Base-by-base conservation (phyloP, 257 asterid genomes). In the Solanum corneliomulleri region DNA sequence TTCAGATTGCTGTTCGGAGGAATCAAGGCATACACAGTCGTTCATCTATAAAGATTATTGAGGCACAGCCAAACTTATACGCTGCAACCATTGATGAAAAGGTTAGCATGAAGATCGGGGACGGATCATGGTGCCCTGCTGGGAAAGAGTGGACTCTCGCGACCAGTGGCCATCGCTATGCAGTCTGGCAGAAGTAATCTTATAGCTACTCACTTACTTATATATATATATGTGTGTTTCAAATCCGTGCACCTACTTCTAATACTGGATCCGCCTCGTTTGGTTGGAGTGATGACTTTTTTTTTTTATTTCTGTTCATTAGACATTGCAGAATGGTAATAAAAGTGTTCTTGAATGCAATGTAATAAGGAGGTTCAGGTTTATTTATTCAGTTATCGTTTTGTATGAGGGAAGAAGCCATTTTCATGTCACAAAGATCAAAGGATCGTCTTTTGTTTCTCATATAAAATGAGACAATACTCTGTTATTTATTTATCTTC, bases 121-220 rank as follows among this genome's bases (percentile, higher is more conserved):
- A 95, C 23, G 99, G 95, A 11, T 92, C 97, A 5, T 97, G 99
- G 99, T 89, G 95, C 86, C 99, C 99, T 16, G 68, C 95, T 5
- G 99, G 95, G 66, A 92, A 88, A 83, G 99, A 95, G 88, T 97
- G 99, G 99, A 88, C 90, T 21, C 92, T 97, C 31, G 97, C 94
- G 11, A 90, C 96, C 56, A 94, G 96, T 18, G 99, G 99, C 64
- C 91, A 92, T 76, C 88, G 95, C 83, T 97, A 97, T 76, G 99
- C 98, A 12, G 93, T 97, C 78, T 97, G 99, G 99, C 91, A 93
- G 88, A 94, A 94, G 92, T 93, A 92, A 87, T 80, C 14, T 5
- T 18, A 7, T 9, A 80, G 42, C 42, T 80, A 80, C 29, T 16
- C 42, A 15, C 39, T 16, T 31, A 31, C 0, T 31, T 35, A 35